Evolutionary conservation across 2,329 filamentous ascomycete genomes (phyloP), one percentile per base, ranked within the genome.

Genomic region (Colletotrichum lini): DNA sequence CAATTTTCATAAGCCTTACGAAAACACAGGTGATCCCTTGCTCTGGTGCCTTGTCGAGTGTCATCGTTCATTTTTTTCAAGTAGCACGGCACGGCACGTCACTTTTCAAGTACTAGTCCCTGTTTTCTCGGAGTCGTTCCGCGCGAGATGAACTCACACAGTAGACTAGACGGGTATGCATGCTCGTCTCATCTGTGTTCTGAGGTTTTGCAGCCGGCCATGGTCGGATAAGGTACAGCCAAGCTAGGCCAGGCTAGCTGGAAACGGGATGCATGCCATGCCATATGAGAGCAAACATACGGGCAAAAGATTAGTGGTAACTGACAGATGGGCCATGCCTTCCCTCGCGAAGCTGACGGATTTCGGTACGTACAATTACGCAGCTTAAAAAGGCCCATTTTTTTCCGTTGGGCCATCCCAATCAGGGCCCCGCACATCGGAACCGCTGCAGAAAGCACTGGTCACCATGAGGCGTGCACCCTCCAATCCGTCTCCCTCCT

Each of bases 1-100:
- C 21, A 62, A 40, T 44, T 38, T 63, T 44, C 50, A 62, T 61
- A 67, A 69, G 58, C 65, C 69, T 72, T 63, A 68, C 65, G 58
- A 64, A 71, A 64, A 61, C 58, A 38, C 58, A 30, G 54, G 38
- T 15, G 15, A 58, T 44, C 54, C 54, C 54, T 44, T 21, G 6
- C 16, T 2, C 21, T 30, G 44, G 44, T 40, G 8, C 21, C 40
- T 30, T 26, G 56, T 18, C 13, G 40, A 16, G 5, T 13, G 21
- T 21, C 26, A n/a, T 61, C 13, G 35, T 40, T 42, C 10, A 10
- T 38, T 8, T 38, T 38, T 38, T 10, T 38, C 26, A 2, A 38
- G 35, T 38, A 3, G 35, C 35, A 10, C 35, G 16, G n/a, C 6
- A 49, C 15, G 12, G 18, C 23, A 26, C 42, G 45, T 47, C 59